phyloP scores from a whole-genome alignment of 192 early-diverging fungal species.

The Allomyces macrogynus region DNA sequence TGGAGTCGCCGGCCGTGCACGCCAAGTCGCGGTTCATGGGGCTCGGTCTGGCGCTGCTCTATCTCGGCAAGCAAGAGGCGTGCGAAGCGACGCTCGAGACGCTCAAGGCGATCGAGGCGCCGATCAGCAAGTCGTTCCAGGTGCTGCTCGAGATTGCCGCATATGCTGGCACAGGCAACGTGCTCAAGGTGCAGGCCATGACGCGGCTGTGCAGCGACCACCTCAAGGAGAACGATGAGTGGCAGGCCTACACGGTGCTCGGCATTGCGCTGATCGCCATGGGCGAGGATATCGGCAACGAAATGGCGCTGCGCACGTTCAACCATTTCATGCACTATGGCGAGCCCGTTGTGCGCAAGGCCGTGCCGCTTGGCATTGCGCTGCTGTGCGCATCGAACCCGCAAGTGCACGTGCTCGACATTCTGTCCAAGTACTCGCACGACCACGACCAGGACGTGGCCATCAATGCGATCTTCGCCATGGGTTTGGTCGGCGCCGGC shows the following conservation, averaged over 20 bases:
- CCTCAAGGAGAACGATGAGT: conserved; percentile 50
- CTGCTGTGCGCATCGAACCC: conserved; percentile 96
- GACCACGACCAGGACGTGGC: conserved; percentile 93
- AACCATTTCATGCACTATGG: conserved; percentile 99
- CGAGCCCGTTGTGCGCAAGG: conserved; percentile 75
- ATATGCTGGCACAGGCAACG: conserved; percentile 88
- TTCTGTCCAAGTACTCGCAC: conserved; percentile 94
- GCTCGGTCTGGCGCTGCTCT: conserved; percentile 73
- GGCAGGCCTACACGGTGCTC: conserved; percentile 88
- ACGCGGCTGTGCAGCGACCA: conserved; percentile 90
- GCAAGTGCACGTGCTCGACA: conserved; percentile 72
- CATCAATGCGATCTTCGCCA: conserved; percentile 88
- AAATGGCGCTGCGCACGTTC: conserved; percentile 90
- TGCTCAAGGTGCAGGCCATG: conserved; percentile 90
- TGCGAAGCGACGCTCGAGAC: conserved; percentile 82
- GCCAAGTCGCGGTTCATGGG: conserved; percentile 81
- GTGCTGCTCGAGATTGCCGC: conserved; percentile 77
- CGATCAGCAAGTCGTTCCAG: conserved; percentile 69
- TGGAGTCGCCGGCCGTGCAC: conserved; percentile 68
- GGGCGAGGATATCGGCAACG: conserved; percentile 89
- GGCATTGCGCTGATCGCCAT: conserved; percentile 90
- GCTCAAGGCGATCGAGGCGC: conserved; percentile 83
- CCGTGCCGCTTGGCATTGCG: conserved; percentile 88
- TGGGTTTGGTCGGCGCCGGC: conserved; percentile 96
- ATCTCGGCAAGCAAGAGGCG: conserved; percentile 75